These are phyloP conservation scores for Cucurbita ficifolia DNA, from an alignment of 306 rosid genomes.

Conservation along the genomic window DNA sequence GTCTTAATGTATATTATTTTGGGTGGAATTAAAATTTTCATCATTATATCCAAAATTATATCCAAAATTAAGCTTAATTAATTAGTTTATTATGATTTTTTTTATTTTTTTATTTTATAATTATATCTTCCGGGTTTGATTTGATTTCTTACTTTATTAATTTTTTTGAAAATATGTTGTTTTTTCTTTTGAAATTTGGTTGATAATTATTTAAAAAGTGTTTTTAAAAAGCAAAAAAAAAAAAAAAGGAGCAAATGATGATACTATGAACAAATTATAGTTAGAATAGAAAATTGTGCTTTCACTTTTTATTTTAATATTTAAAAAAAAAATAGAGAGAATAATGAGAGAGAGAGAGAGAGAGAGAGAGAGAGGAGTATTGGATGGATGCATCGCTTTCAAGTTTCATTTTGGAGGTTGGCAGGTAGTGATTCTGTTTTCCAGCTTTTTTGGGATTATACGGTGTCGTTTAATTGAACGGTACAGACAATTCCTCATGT, in stretches of 20 bases:
- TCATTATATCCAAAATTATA: background rate
- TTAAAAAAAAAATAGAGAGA: background rate
- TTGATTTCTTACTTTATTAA: background rate
- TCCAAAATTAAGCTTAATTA: background rate
- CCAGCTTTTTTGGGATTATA: constrained; percentile 1
- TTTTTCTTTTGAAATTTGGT: background rate
- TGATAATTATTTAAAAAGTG: background rate
- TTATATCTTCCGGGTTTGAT: background rate
- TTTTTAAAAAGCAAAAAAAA: background rate
- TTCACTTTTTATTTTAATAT: too few species aligned
- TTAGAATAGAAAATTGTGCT: too few species aligned
- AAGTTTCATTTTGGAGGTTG: background rate
- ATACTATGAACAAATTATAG: background rate
- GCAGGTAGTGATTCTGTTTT: background rate
- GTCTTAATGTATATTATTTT: background rate
- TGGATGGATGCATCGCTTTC: background rate
- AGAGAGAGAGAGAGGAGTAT: background rate
- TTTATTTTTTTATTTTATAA: background rate
- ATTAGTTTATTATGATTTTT: background rate
- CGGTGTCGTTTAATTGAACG: background rate
- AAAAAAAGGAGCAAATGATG: background rate
- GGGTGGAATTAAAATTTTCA: background rate
- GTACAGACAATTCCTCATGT: constrained; percentile 1
- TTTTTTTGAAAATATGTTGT: background rate
- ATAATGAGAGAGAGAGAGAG: background rate